Base-by-base conservation (phyloP, 495 filamentous ascomycete species). In the Daldinia loculata region DNA sequence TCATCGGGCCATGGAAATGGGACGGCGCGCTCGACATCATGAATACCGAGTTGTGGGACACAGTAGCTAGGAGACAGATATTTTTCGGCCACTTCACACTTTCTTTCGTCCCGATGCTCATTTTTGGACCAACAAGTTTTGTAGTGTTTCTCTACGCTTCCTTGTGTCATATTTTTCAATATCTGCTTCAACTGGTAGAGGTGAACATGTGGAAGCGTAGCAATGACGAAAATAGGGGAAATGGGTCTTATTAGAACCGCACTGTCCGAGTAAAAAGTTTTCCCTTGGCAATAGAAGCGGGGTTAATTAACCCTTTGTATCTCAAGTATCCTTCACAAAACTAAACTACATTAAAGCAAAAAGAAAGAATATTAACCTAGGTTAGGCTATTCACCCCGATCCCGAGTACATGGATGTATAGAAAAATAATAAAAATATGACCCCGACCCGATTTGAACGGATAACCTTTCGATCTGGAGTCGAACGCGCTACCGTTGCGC, bases 1-100 rank as follows among this genome's bases (percentile, higher is more conserved):
- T 82, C 24, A 32, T 66, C n/a, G 80, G 80, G 12, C 80, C 79
- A 5, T 82, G 79, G 79, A 68, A 74, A 66, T 78, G 79, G 77
- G 72, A 75, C 15, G 81, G 79, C 0, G 81, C 80, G 0, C 57
- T 74, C 36, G 63, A 75, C 56, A 63, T 82, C 36, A 78, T 79
- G 76, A 53, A 48, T 26, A 69, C 59, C 0, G 81, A 83, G 67
- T 51, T 82, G 14, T 83, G 81, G 81, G 74, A 71, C 7, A 67
- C 74, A 6, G 70, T 81, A 19, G 64, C 65, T 15, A 39, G 79
- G 26, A 67, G 78, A 45, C 69, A 78, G 26, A 64, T 75, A 52
- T 75, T 78, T 29, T 77, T 74, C 61, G 74, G 69, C 0, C 75
- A 75, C 32, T 60, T 77, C 19, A 76, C 75, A 8, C 69, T 79